Evolutionary conservation across 768 basidiomycete genomes (phyloP).

Genomic region (Paxillus ammoniavirescens): DNA sequence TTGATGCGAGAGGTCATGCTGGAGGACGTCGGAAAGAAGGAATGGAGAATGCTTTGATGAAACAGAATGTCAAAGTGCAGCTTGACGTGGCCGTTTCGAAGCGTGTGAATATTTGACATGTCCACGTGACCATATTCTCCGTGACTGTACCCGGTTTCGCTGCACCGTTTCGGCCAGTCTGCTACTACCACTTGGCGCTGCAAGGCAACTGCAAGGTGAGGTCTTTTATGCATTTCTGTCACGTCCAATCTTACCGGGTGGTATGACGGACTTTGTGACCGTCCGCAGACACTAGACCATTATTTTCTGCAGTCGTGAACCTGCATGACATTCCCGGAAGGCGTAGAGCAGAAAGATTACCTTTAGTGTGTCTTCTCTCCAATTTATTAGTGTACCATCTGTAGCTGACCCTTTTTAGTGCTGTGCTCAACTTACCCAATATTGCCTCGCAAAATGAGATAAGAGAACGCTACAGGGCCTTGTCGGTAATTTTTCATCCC

Average conservation of each 20-base stretch:
- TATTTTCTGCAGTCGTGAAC: conserved; percentile 1
- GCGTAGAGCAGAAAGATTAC: conserved; percentile 19
- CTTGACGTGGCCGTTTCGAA: conserved; percentile 22
- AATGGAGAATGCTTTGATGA: neutral
- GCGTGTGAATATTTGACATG: conserved; percentile 20
- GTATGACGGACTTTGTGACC: neutral
- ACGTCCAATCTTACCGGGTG: neutral
- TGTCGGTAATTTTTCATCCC: conserved; percentile 82
- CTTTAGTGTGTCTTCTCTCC: conserved; percentile 25
- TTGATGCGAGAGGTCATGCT: conserved; percentile 80
- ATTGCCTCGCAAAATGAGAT: conserved; percentile 68
- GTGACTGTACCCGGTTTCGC: conserved; percentile 48
- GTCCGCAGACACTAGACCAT: neutral
- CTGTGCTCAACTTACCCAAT: conserved; percentile 68
- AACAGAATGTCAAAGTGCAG: neutral
- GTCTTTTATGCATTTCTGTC: neutral
- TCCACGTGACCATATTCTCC: conserved; percentile 30
- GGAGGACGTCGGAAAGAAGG: conserved; percentile 6
- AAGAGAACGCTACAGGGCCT: conserved; percentile 64
- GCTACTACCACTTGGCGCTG: neutral
- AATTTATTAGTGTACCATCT: neutral
- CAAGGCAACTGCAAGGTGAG: neutral
- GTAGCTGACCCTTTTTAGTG: conserved; percentile 27
- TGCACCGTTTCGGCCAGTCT: neutral
- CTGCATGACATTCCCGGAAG: conserved; percentile 6